Evolutionary conservation across 176 grass and related monocot genomes (phyloP).

Genomic region (Oryza glumipatula): DNA sequence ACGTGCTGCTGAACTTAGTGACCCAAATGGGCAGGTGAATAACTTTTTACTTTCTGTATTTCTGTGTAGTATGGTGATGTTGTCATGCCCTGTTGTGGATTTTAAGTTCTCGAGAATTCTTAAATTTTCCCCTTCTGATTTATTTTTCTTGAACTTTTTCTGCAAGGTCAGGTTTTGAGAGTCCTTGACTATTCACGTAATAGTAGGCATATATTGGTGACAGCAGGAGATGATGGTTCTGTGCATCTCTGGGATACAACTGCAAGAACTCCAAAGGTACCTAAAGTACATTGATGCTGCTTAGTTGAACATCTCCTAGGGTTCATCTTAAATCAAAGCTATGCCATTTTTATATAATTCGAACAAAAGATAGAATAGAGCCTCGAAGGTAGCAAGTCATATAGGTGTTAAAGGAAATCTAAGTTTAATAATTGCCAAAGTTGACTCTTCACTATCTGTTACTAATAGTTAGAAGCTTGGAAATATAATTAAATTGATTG

Average conservation of each 20-base stretch:
- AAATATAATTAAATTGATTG: not conserved
- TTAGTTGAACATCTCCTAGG: constrained; percentile 30
- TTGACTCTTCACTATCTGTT: constrained; percentile 22
- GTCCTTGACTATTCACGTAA: constrained; percentile 93
- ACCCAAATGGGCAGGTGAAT: constrained; percentile 95
- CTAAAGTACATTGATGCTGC: constrained; percentile 15
- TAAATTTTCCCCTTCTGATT: constrained; percentile 6
- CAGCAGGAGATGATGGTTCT: constrained; percentile 97
- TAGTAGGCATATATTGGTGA: constrained; percentile 85
- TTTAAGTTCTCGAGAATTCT: constrained; percentile 32
- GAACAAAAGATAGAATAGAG: constrained; percentile 19
- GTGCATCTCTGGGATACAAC: constrained; percentile 99
- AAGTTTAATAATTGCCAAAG: constrained; percentile 14
- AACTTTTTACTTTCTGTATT: constrained; percentile 27
- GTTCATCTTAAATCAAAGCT: constrained; percentile 18
- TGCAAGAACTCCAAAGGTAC: constrained; percentile 82
- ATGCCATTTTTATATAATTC: constrained; percentile 21
- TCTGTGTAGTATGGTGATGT: not conserved
- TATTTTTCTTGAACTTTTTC: constrained; percentile 38
- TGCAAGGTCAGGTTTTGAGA: constrained; percentile 84
- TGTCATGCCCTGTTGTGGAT: not conserved
- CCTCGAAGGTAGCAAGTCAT: not conserved
- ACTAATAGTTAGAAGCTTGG: constrained; percentile 23
- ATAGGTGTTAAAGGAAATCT: constrained; percentile 22
- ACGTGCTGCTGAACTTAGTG: constrained; percentile 88